Percentiles rank a stretch among this genome's conserved stretches.
phyloP scores from a whole-genome alignment of 2,329 filamentous ascomycete genomes.

The Alternaria hordeiaustralica region DNA sequence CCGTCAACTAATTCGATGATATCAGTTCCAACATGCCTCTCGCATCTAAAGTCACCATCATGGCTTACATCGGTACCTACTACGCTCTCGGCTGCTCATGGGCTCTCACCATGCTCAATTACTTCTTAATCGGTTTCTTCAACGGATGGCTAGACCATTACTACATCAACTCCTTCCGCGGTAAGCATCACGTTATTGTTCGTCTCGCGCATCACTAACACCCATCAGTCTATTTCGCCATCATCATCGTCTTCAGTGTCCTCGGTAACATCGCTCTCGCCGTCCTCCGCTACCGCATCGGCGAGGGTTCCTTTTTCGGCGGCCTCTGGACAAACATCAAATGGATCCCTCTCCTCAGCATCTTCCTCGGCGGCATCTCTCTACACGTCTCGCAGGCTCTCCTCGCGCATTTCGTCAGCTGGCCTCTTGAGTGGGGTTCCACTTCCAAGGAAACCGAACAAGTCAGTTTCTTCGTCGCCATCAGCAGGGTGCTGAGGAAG shows the following conservation, averaged over 20 bases:
- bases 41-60: constrained; percentile 72
- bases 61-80: constrained; percentile 75
- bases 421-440: constrained; percentile 86
- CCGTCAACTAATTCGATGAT: not conserved
- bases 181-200: not conserved
- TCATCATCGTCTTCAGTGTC: constrained; percentile 70
- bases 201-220: not conserved
- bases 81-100: constrained; percentile 73
- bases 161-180: constrained; percentile 75
- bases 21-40: constrained; percentile 63
- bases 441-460: constrained; percentile 83
- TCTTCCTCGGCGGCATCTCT: constrained; percentile 83
- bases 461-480: constrained; percentile 84
- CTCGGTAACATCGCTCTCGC: constrained; percentile 68
- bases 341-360: constrained; percentile 71
- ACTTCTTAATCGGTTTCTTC: constrained; percentile 75
- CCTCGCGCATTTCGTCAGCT: constrained; percentile 81
- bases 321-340: constrained; percentile 65
- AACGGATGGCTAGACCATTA: constrained; percentile 79
- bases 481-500: constrained; percentile 77
- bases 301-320: constrained; percentile 59
- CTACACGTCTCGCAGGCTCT: constrained; percentile 83
- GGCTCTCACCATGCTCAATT: constrained; percentile 72
- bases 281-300: constrained; percentile 67
- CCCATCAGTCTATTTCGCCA: constrained; percentile 61